A percentile compares a stretch with the other conserved stretches of the same genome.
phyloP scores from a whole-genome alignment of 305 asterid species.

The Fraxinus baroniana region DNA sequence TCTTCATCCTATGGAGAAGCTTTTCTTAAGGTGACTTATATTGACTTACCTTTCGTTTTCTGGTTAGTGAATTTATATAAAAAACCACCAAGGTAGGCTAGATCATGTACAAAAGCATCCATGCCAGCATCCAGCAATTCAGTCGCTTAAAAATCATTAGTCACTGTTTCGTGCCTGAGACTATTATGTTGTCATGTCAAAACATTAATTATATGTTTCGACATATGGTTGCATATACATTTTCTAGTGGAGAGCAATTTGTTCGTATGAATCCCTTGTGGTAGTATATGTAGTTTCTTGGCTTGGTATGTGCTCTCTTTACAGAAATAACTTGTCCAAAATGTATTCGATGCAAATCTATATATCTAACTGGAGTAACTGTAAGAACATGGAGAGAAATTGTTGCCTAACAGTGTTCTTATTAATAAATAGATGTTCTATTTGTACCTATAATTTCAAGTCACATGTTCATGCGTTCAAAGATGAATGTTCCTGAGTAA shows the following conservation, averaged over 20 bases:
- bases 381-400: neutral
- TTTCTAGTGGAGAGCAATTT: neutral
- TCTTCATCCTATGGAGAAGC: slow-evolving; percentile 34
- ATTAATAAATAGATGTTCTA: neutral
- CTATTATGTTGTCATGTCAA: neutral
- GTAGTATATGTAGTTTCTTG: neutral
- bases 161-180: neutral
- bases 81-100: slow-evolving; percentile 5
- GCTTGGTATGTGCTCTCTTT: neutral
- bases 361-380: neutral
- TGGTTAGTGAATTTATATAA: neutral
- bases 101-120: slow-evolving; percentile 11
- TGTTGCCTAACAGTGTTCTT: neutral
- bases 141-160: neutral
- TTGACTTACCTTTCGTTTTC: slow-evolving; percentile 14
- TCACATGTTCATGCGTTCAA: slow-evolving; percentile 15
- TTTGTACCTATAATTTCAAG: slow-evolving; percentile 18
- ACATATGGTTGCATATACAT: neutral
- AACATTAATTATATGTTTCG: neutral
- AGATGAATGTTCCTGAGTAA: slow-evolving; percentile 12
- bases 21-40: slow-evolving; percentile 35
- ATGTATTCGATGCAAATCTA: neutral
- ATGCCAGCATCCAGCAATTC: neutral
- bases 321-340: neutral
- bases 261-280: neutral